Base-by-base conservation (phyloP, 75 land plant species). In the Cunninghamia lanceolata region DNA sequence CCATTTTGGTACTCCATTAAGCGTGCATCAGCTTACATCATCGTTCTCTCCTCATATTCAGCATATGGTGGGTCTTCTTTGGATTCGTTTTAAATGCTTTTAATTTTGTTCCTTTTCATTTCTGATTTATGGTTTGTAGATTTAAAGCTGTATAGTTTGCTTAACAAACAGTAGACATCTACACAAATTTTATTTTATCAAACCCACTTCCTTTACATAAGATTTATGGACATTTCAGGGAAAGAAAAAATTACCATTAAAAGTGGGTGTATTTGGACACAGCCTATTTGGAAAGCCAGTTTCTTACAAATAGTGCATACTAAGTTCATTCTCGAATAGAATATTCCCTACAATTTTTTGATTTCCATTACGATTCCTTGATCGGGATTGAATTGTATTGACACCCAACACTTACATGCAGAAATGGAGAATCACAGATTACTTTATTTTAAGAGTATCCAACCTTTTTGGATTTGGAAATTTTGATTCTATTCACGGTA, bases 1-100 rank as follows among this genome's bases (percentile, higher is more conserved):
- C 91, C 91, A 54, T 70, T 91, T 28, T 91, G 92, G 92, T 89
- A 91, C 85, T 89, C 91, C 3, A 89, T 91, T 38, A 89, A 91
- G 83, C 82, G 91, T 66, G 93, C 92, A 81, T 94, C 96, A 66
- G 95, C 96, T 30, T 84, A 94, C 70, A 94, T 94, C 84, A 91
- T 91, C 36, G 89, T 89, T 40, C 79, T 91, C 25, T 47, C 91
- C 25, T 91, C 91, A 66, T 91, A 91, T 70, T 91, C 92, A 28
- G 92, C 92, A 15, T 91, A 89, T 86, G 91, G 92, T 91, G 84
- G 38, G 89, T 83, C 25, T 45, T 47, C 40, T 81, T 86, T 42
- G 17, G 36, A 43, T 42, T 7, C 5, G 13, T 28, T 63, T 80
- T 40, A 42, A 80, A n/a, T 45, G 82, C 34, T 80, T 80, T 45